A percentile compares a stretch with the other conserved stretches of the same genome.
Evolutionary conservation across 139 green algal genomes (phyloP).

Genomic region (Diplosphaera chodatii): DNA sequence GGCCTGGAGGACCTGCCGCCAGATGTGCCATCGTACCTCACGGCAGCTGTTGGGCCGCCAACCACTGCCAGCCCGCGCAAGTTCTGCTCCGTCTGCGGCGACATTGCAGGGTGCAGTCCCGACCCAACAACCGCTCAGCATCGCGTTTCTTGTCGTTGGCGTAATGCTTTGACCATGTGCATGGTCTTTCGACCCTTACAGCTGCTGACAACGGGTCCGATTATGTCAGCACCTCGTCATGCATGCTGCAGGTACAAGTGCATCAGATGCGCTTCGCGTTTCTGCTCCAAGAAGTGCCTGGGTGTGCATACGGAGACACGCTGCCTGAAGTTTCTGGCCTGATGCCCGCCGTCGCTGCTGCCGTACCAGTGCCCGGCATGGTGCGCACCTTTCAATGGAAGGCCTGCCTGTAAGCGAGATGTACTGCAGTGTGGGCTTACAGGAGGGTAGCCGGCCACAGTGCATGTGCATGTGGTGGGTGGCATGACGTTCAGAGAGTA

Average conservation of each 20-base stretch:
- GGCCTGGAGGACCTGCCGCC: background rate
- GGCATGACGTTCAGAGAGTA: too few species aligned
- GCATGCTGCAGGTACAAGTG: slow-evolving; percentile 57
- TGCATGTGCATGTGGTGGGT: too few species aligned
- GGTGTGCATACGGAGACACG: slow-evolving; percentile 68
- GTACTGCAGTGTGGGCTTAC: too few species aligned
- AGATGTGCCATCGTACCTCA: background rate
- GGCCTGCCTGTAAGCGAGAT: too few species aligned
- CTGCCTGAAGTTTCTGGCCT: slow-evolving; percentile 74
- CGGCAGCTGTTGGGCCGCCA: slow-evolving; percentile 4
- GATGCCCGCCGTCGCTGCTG: background rate
- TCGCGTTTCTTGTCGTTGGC: too few species aligned
- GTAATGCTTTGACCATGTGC: too few species aligned
- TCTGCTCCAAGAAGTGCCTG: slow-evolving; percentile 66
- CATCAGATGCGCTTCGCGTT: slow-evolving; percentile 64
- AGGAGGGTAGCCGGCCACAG: too few species aligned
- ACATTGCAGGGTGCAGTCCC: background rate
- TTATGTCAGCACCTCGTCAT: background rate
- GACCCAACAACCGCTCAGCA: too few species aligned
- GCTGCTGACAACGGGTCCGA: too few species aligned
- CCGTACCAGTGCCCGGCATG: too few species aligned
- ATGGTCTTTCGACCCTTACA: too few species aligned
- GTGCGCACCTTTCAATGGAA: too few species aligned
- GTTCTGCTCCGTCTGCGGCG: slow-evolving; percentile 67
- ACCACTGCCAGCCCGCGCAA: slow-evolving; percentile 35